Base-by-base conservation (phyloP, 768 basidiomycete genomes). In the Gymnopilus junonius region DNA sequence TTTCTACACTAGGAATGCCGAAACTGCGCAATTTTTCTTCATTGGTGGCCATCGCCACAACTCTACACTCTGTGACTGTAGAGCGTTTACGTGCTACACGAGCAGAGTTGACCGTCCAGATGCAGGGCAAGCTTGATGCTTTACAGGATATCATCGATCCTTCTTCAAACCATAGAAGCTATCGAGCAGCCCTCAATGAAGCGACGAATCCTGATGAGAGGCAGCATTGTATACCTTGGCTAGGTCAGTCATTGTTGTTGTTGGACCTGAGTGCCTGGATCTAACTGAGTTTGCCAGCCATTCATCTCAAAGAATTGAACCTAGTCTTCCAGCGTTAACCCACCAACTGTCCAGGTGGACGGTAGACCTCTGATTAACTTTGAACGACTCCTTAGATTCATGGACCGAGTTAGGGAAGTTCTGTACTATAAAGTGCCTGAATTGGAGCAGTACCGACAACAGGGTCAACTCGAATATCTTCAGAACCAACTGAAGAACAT, bases 11-110 rank as follows among this genome's bases (percentile, higher is more conserved):
- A 83, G 80, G 82, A 82, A 70, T 85, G 82, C 63, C 73, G 75
- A 76, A 75, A 55, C 59, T 79, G 35, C 77, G 77, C 14, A 84
- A 85, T 61, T 84, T 79, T 65, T 74, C 77, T 10, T 82, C 82
- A 12, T 67, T 80, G 55, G 74, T 78, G 6, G 79, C 81, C 4
- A 82, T 85, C 35, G 72, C 77, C 4, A 75, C 71, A 11, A 82
- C 81, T 8, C 69, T 84, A 23, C 73, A 78, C 61, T 83, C 82
- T 7, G 62, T 75, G 3, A 71, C 77, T 1, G 76, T 81, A 20
- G 73, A 76, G 32, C 71, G 73, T n/a, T 69, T 83, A 31, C 69
- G 67, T 23, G 65, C 74, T 46, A 80, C 81, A 11, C 73, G 70
- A 45, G 69, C 70, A 25, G 71, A 70, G 35, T 63, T 82, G 29